Evolutionary conservation across 192 early-diverging fungal species (phyloP), one percentile per base, ranked within the genome.

Genomic region (Podila epicladia): DNA sequence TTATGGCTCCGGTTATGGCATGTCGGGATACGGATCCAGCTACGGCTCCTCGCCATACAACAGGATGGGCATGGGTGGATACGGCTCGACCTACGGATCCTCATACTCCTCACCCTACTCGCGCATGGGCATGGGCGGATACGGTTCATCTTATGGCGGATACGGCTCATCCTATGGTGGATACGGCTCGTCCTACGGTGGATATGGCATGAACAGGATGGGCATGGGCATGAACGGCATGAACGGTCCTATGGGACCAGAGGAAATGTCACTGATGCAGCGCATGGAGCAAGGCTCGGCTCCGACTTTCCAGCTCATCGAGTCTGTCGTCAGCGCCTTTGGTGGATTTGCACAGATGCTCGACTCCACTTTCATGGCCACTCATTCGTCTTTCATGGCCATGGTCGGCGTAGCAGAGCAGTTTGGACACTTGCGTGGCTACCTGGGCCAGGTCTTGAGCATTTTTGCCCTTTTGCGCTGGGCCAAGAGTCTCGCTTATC

Each of bases 381-480:
- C 98, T 0, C 94, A 97, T 77, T 94, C 94, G 12, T 93, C 88
- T 11, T 94, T 95, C 65, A 94, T 97, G 94, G 95, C 96, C 19
- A 97, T 99, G 90, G 91, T 98, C 20, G 98, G 96, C 38, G 96
- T 99, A n/a, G 96, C 95, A 51, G 98, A 99, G 69, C 98, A 99
- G 83, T 94, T 99, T 70, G 95, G 96, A n/a, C 88, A 95, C 82
- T 78, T 99, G 26, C 89, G 94, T 32, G 89, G 82, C 37, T 96
- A 96, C 58, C 87, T 99, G 2, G 92, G 95, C 13, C 92, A 95
- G 67, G 87, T 95, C 5, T 85, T 99, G 20, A 93, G 93, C 20
- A 85, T 95, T 3, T 90, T 96, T 71, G 91, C 94, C 53, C 75
- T 97, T 11, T 87, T 91, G 79, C 88, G 93, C 57, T 87, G 89